Evolutionary conservation across 371 early-diverging fungal species (phyloP), one percentile per base, ranked within the genome.

Genomic region (Mortierella sp.): DNA sequence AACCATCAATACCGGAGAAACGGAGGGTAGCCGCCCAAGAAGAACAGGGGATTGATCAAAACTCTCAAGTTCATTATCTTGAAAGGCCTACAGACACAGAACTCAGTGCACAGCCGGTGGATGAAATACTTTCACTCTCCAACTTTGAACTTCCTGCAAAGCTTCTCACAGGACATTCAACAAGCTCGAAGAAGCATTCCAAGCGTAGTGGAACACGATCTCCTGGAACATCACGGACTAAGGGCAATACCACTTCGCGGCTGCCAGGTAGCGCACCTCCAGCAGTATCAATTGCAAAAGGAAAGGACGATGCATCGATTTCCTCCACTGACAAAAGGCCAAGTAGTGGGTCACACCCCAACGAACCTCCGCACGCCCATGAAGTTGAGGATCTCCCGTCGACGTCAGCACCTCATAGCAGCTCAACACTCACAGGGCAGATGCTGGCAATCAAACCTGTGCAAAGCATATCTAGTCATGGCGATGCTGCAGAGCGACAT

Each of bases 141-240:
- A 37, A 24, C 14, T 48, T 55, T 41, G 44, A 53, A 14, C 55
- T 60, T n/a, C 67, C 60, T 0, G 49, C 47, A 24, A 60, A 60
- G 50, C 46, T 67, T 1, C 44, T 60, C 3, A 28, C 45, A 39
- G 48, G 43, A 2, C 52, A 17, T 19, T 21, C 45, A 22, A 21
- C 52, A 5, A 28, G 41, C 17, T 21, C 27, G 19, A 27, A 27
- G 22, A 27, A 8, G 16, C 45, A 28, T 22, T 21, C 14, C 14
- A 29, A 22, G 1, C 13, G 21, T 21, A 28, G 44, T 17, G 19
- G 19, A 14, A 22, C 43, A 17, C 19, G 21, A 16, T 2, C 27
- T 31, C 17, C n/a, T 45, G 37, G 34, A 0, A 22, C 37, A 24
- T 28, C 22, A 22, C 50, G 17, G 50, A 27, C 5, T 29, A 2